Evolutionary conservation across 2,329 filamentous ascomycete genomes (phyloP).

Genomic region (Colletotrichum melonis): DNA sequence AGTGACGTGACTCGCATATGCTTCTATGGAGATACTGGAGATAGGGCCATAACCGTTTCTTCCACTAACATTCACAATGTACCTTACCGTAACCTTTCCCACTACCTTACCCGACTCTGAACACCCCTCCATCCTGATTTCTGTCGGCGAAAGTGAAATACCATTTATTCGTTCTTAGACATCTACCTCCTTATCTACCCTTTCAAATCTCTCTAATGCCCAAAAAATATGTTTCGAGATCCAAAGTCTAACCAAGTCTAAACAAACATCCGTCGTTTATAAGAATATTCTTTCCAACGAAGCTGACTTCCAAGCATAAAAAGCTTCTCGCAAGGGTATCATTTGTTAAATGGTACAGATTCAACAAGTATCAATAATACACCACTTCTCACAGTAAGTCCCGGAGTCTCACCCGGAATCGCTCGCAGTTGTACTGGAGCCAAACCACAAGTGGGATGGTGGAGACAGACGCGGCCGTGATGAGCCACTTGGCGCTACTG

Average conservation of each 20-base stretch:
- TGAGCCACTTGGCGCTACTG: slow-evolving; percentile 17
- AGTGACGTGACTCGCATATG: neutral
- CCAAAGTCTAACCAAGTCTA: too few species aligned
- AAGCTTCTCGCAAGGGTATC: neutral
- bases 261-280: too few species aligned
- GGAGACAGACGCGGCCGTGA: slow-evolving; percentile 2
- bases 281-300: neutral
- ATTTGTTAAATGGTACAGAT: neutral
- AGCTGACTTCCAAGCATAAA: neutral
- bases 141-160: neutral
- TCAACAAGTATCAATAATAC: neutral
- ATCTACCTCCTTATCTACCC: neutral
- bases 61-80: too few species aligned
- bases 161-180: neutral
- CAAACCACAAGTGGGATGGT: slow-evolving; percentile 11
- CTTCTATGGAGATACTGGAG: neutral
- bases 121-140: neutral
- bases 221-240: neutral
- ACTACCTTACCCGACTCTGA: neutral
- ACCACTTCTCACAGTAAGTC: neutral
- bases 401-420: neutral
- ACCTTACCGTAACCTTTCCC: too few species aligned
- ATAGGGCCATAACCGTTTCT: neutral
- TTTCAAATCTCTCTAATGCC: neutral
- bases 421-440: slow-evolving; percentile 18